A percentile compares a stretch with the other conserved stretches of the same genome.
These are phyloP conservation scores for Halenospora varia DNA, from an alignment of 495 filamentous ascomycete species.

Conservation along the genomic window DNA sequence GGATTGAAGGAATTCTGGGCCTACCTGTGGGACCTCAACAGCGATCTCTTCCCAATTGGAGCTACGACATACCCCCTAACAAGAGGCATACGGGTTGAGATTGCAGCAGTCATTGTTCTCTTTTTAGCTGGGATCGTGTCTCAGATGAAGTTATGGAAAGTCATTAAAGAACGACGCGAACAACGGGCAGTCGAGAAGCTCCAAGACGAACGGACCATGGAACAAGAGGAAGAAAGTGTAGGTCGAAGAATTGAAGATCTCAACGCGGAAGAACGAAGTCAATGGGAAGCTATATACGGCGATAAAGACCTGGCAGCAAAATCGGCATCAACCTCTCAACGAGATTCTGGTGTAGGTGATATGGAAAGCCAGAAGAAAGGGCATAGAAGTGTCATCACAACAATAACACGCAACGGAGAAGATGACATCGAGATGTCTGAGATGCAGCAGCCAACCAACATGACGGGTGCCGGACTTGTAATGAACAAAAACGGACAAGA, in stretches of 20 bases:
- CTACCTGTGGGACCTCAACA: constrained; percentile 86
- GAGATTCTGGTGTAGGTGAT: constrained; percentile 51
- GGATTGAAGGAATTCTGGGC: constrained; percentile 95
- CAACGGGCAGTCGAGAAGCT: constrained; percentile 52
- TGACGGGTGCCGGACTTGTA: constrained; percentile 28
- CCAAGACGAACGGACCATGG: constrained; percentile 52
- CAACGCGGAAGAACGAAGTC: constrained; percentile 59
- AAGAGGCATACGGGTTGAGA: constrained; percentile 79
- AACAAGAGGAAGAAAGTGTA: constrained; percentile 67
- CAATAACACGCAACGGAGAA: constrained; percentile 25
- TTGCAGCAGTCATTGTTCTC: constrained; percentile 72
- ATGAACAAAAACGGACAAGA: constrained; percentile 27
- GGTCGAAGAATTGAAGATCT: constrained; percentile 65
- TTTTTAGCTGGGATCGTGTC: constrained; percentile 73
- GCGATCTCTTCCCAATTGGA: constrained; percentile 70
- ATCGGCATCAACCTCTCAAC: constrained; percentile 19
- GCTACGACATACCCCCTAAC: constrained; percentile 82
- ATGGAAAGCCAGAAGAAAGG: constrained; percentile 48
- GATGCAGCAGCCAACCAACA: constrained; percentile 25
- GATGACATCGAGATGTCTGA: constrained; percentile 33
- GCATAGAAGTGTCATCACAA: constrained; percentile 30
- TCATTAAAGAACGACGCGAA: constrained; percentile 70
- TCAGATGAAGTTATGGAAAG: constrained; percentile 81
- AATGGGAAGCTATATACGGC: constrained; percentile 82
- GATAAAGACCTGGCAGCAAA: constrained; percentile 35